Base-by-base conservation (phyloP, 345 rosid genomes). In the Abelmoschus esculentus region DNA sequence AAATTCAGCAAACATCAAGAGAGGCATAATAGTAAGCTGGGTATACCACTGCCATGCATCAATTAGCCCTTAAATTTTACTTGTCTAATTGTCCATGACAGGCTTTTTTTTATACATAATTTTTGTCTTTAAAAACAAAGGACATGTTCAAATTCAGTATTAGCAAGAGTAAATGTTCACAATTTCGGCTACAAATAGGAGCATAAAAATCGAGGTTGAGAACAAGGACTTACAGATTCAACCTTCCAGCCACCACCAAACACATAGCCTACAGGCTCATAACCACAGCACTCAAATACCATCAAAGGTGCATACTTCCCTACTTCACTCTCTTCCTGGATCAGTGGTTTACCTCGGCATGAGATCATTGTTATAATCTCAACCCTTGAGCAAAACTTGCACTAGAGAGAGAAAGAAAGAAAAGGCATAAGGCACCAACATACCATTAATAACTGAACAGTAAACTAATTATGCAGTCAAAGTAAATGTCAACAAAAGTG, bases 241-340 rank as follows among this genome's bases (percentile, higher is more conserved):
- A 86, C 90, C 73, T 80, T 87, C 98, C 98, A 93, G 32, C 77
- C 86, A 67, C 66, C 85, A 73, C 76, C 78, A 74, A 93, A 89
- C 12, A 85, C 70, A 61, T 83, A 90, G 80, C 73, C 96, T 18
- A 78, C 79, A 50, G 93, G 97, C 74, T 93, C 98, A 64, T 80
- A 90, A 49, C 97, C 97, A 34, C 97, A 83, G 75, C 86, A 93
- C 49, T 93, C 95, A 62, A 93, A 89, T 50, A 84, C 75, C 98
- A 93, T 93, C 81, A 93, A 34, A 19, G 93, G 96, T 49, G 83
- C 82, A 80, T 67, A 86, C n/a, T 74, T 78, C 67, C 93, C 96
- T 15, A 77, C 76, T 67, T 93, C 86, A 38, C 86, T 78, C 66
- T 71, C 73, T 77, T 84, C 84, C 50, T 28, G 79, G 61, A 87